Conservation (phyloP, 2,329 filamentous ascomycete genomes). For the Hortaea sp. region DNA sequence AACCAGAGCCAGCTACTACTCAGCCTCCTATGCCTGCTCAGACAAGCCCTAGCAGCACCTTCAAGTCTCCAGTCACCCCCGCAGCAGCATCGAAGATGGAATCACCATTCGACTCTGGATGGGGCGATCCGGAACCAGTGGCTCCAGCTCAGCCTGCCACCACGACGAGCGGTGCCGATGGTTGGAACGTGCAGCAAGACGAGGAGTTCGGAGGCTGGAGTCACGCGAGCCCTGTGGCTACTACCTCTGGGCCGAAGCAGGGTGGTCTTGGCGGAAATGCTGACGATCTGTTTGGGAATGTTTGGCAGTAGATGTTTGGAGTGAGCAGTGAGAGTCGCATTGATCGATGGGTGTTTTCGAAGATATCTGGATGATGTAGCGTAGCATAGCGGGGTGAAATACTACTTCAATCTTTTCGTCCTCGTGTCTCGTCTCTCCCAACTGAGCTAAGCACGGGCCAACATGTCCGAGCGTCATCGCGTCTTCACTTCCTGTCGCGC, state of each 20-base stretch:
- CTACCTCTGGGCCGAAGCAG: constrained; percentile 35
- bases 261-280: constrained; percentile 40
- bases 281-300: constrained; percentile 91
- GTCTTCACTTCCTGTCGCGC: background rate
- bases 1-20: constrained; percentile 34
- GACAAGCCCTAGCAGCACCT: constrained; percentile 34
- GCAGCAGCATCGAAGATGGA: constrained; percentile 11
- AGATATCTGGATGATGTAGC: background rate
- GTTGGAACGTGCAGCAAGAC: constrained; percentile 60
- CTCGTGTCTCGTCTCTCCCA: background rate
- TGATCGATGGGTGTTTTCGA: background rate
- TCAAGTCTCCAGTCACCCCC: constrained; percentile 27
- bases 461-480: background rate
- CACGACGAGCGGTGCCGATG: constrained; percentile 9
- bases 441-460: background rate
- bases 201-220: constrained; percentile 97
- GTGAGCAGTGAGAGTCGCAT: constrained; percentile 30
- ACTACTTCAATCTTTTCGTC: background rate
- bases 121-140: constrained; percentile 52
- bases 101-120: constrained; percentile 37
- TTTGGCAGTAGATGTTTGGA: constrained; percentile 53
- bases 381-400: background rate
- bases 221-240: constrained; percentile 48
- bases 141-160: constrained; percentile 21
- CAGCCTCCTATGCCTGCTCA: constrained; percentile 23